A percentile compares a stretch with the other conserved stretches of the same genome.
These are phyloP conservation scores for Plasmodium sp. DNA, from an alignment of 169 alveolate species.

Conservation along the genomic window DNA sequence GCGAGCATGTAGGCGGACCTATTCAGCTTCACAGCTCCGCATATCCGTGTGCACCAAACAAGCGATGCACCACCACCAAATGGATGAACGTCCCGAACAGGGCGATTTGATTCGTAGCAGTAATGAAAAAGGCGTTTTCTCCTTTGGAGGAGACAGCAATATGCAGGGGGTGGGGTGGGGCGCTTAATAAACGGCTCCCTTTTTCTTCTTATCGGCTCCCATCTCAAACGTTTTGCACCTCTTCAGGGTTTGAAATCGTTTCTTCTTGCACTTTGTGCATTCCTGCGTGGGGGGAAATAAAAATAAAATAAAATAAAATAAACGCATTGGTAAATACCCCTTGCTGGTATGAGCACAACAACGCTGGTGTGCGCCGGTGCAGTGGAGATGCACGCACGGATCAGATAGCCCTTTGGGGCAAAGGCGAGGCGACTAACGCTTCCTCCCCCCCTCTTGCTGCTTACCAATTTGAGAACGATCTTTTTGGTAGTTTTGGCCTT, in stretches of 20 bases:
- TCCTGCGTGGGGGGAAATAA: constrained; percentile 89
- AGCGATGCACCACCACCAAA: neutral
- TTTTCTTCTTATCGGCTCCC: constrained; percentile 96
- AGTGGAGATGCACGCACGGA: neutral
- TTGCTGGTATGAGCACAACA: neutral
- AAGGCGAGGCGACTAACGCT: neutral
- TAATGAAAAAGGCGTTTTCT: neutral
- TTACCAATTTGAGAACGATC: constrained; percentile 95
- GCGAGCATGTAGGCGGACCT: neutral
- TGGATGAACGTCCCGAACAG: neutral
- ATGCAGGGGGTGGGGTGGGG: neutral
- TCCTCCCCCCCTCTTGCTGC: neutral
- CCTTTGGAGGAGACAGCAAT: neutral
- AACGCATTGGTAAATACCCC: neutral
- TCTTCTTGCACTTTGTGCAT: constrained; percentile 98
- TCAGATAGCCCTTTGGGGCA: neutral
- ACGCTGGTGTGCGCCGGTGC: neutral
- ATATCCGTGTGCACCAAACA: neutral
- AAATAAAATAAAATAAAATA: neutral
- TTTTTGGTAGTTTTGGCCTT: constrained; percentile 99
- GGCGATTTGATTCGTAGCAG: neutral
- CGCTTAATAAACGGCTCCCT: constrained; percentile 86
- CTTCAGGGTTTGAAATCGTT: constrained; percentile 96
- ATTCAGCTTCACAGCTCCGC: neutral
- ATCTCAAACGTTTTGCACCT: constrained; percentile 99